Percentiles rank a stretch among this genome's conserved stretches.
Conservation (phyloP, 441 rosid genomes). For the Adansonia grandidieri region DNA sequence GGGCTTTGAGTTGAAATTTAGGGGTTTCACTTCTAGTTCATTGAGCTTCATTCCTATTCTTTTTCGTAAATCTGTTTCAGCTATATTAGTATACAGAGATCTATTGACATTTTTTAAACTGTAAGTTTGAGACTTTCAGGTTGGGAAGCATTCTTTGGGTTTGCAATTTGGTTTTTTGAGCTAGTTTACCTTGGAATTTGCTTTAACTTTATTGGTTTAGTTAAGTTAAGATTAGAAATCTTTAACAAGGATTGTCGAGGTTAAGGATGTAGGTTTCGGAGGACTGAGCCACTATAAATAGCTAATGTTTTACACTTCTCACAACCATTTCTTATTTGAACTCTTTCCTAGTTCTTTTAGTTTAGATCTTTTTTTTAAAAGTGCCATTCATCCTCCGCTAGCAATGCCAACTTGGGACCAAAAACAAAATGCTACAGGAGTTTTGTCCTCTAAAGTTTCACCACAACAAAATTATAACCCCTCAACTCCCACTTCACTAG, state of each 20-base stretch:
- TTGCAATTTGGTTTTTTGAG: background rate
- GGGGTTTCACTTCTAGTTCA: background rate
- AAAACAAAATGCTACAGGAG: background rate
- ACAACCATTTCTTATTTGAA: slow-evolving; percentile 1
- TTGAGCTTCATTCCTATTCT: background rate
- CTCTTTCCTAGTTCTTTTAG: background rate
- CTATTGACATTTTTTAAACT: background rate
- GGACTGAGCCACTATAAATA: background rate
- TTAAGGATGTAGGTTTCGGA: background rate
- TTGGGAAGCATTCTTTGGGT: background rate
- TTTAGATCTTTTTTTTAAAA: background rate
- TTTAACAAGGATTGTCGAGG: background rate
- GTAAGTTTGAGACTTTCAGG: background rate
- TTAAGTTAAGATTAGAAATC: background rate
- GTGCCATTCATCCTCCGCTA: background rate
- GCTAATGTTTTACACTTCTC: slow-evolving; percentile 1
- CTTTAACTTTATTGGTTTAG: background rate
- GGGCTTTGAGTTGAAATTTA: background rate
- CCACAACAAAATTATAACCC: background rate
- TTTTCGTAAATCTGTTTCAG: background rate
- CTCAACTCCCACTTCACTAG: background rate
- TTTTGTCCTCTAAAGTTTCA: background rate
- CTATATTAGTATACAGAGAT: background rate
- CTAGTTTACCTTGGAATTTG: background rate
- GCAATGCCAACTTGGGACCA: background rate